Base-by-base conservation (phyloP, 306 rosid species). In the Fragaria nilgerrensis region DNA sequence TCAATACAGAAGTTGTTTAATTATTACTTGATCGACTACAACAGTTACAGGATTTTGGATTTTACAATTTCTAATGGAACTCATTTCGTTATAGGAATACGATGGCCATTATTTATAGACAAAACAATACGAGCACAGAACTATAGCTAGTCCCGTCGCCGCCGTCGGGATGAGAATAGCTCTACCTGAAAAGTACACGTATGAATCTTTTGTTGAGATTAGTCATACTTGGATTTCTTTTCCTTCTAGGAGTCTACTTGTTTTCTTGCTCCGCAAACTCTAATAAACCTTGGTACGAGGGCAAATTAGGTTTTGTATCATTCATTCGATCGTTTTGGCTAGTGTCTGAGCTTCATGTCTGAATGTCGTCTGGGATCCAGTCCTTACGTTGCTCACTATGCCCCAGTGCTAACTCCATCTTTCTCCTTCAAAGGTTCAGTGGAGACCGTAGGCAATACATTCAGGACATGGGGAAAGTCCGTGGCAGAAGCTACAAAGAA, bases 401-500 rank as follows among this genome's bases (percentile, higher is more conserved):
- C 64, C 64, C 64, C 64, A 11, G 34, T 58, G 64, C 34, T 58
- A 58, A 58, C 16, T 58, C 64, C 36, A 58, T 23, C 64, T 58
- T 58, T 23, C 64, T 58, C 64, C 64, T 58, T 23, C 64, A 23
- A 58, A 95, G 97, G 92, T 61, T 84, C 89, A 73, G 83, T 85
- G 77, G 85, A 73, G 47, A 86, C 82, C 4, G 61, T 53, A 53
- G 1, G 61, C 12, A 53, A 53, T 27, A 92, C 87, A 47, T 88
- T 95, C 0, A 96, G 97, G 63, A 86, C 85, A 76, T 95, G 98
- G 97, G 75, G 93, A 12, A 88, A 50, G 88, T 85, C 62, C 75
- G 93, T 90, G 22, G 97, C 86, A 58, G 97, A 90, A 75, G 86
- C 93, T 8, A 83, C 93, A 45, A 87, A 78, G 84, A 91, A 85